Evolutionary conservation across 164 flowering plant species (phyloP).

Genomic region (Annona cherimola): DNA sequence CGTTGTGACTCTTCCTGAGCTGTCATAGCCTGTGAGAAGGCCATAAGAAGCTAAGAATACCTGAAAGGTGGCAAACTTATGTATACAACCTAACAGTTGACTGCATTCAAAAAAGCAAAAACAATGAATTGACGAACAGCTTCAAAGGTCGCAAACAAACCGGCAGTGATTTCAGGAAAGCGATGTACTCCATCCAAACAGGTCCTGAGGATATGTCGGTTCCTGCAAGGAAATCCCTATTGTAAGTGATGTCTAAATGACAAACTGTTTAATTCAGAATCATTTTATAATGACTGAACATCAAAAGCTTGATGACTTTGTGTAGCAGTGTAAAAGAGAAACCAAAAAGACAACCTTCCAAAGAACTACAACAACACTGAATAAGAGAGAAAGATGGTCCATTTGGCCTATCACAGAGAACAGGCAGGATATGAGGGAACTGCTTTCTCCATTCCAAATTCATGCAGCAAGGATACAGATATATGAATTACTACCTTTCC

Average conservation of each 20-base stretch:
- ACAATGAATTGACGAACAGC: background rate
- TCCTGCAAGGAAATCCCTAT: constrained; percentile 40
- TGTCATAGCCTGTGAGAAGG: constrained; percentile 49
- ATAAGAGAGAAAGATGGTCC: background rate
- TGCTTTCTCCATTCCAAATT: no score
- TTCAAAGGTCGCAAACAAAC: constrained; percentile 30
- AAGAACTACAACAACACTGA: no score
- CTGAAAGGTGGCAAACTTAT: background rate
- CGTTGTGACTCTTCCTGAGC: constrained; percentile 81
- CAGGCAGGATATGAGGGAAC: no score
- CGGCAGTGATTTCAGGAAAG: constrained; percentile 76
- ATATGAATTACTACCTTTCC: background rate
- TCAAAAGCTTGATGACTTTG: background rate
- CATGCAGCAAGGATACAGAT: no score
- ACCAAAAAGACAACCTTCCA: no score
- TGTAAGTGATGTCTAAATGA: background rate
- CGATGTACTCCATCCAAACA: constrained; percentile 92
- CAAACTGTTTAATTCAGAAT: background rate
- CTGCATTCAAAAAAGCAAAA: background rate
- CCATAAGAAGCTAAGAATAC: background rate
- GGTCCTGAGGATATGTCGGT: constrained; percentile 93
- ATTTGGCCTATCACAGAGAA: background rate
- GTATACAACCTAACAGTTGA: background rate
- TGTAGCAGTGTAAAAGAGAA: background rate
- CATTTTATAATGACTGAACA: background rate